Percentiles rank a stretch among this genome's conserved stretches.
These are phyloP conservation scores for Paspalum notatum DNA, from an alignment of 176 grass and related monocot genomes.

Conservation along the genomic window DNA sequence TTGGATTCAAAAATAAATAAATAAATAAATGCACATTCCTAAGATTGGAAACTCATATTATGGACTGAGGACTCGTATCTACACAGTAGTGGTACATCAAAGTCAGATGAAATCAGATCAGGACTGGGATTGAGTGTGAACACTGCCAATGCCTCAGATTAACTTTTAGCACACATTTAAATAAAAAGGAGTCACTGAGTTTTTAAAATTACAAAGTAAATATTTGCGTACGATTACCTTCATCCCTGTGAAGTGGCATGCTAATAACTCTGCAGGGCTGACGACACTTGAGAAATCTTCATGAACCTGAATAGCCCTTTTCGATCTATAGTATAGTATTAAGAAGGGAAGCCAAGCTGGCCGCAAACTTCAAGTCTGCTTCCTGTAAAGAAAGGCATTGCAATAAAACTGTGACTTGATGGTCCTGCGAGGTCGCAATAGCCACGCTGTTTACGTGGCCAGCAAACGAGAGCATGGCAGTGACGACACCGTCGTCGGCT, in stretches of 20 bases:
- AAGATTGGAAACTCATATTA: background rate
- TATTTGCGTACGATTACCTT: conserved; percentile 59
- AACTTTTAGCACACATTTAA: background rate
- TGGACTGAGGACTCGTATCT: background rate
- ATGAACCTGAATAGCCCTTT: conserved; percentile 69
- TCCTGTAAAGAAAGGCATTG: conserved; percentile 64
- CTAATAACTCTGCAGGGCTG: conserved; percentile 69
- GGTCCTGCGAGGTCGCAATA: no score
- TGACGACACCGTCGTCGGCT: no score
- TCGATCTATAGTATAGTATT: no score
- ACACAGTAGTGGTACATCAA: background rate
- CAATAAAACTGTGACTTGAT: conserved; percentile 8
- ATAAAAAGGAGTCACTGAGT: background rate
- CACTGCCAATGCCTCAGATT: background rate
- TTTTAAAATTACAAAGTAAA: conserved; percentile 31
- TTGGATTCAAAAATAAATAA: no score
- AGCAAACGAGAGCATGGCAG: no score
- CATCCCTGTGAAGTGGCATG: conserved; percentile 79
- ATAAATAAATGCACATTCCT: no score
- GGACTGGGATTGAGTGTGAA: background rate
- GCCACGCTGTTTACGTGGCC: no score
- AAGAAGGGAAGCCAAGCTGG: conserved; percentile 67
- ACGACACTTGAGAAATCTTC: conserved; percentile 65
- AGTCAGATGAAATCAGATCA: background rate
- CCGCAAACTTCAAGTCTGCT: conserved; percentile 77